These are phyloP conservation scores for Mariannaea elegans DNA, from an alignment of 2,329 filamentous ascomycete species.

Conservation along the genomic window DNA sequence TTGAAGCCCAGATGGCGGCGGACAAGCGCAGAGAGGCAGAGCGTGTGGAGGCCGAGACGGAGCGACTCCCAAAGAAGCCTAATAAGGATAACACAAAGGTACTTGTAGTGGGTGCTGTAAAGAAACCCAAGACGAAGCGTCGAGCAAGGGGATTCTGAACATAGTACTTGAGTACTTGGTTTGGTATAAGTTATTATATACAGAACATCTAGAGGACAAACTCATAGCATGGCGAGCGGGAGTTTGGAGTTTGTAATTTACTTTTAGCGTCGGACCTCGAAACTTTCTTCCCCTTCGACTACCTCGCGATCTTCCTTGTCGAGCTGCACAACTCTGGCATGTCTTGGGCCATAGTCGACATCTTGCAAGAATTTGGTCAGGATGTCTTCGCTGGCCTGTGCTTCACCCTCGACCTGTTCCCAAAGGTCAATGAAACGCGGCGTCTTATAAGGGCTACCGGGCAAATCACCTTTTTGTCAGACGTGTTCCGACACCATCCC, in stretches of 20 bases:
- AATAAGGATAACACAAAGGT: conserved; percentile 62
- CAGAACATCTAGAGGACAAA: conserved; percentile 14
- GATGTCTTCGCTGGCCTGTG: conserved; percentile 74
- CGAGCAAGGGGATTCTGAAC: conserved; percentile 62
- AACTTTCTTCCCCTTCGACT: conserved; percentile 73
- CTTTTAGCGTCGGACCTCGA: conserved; percentile 61
- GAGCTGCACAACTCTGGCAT: conserved; percentile 77
- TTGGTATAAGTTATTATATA: no score
- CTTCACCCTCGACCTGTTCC: conserved; percentile 85
- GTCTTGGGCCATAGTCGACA: conserved; percentile 76
- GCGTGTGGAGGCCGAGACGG: conserved; percentile 59
- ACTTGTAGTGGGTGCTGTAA: conserved; percentile 68
- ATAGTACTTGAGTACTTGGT: not conserved
- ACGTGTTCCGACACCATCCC: conserved; percentile 70
- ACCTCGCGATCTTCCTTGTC: conserved; percentile 73
- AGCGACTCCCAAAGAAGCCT: conserved; percentile 52
- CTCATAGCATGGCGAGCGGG: not conserved
- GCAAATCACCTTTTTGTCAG: conserved; percentile 59
- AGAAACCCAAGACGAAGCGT: conserved; percentile 67
- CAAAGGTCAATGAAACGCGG: not conserved
- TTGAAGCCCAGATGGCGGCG: conserved; percentile 89
- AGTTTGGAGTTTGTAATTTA: not conserved
- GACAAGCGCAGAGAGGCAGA: conserved; percentile 77
- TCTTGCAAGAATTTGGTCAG: conserved; percentile 78
- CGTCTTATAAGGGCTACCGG: not conserved